Evolutionary conservation across 495 filamentous ascomycete genomes (phyloP), one percentile per base, ranked within the genome.

Genomic region (Hypoxylon lenormandii): DNA sequence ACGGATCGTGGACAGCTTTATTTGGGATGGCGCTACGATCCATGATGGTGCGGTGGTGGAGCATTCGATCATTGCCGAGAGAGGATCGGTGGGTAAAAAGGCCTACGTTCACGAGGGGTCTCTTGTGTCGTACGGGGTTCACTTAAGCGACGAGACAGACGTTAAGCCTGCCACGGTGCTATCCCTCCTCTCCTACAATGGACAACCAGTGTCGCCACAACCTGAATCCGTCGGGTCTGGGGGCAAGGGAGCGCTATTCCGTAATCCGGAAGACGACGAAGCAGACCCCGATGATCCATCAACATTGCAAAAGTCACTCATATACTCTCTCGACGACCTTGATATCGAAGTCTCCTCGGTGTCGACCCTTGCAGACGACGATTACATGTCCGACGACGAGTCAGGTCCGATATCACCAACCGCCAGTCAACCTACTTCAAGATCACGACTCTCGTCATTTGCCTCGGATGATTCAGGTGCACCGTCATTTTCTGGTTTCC

Each of bases 21-120:
- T 99, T 66, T 99, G 96, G 95, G 92, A 97, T 65, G 83, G 89
- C 69, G 88, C 87, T 3, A 82, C 85, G 3, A 87, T 99, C 69
- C 88, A 85, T 0, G 92, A 97, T 74, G 87, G 86, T 5, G 82
- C 88, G 8, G 83, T 82, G n/a, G 79, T 97, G 13, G 79, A 84
- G 11, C 86, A 86, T 57, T 90, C 93, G 6, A 88, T 99, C 28
- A 80, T 98, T 56, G 95, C 92, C 4, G 85, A 86, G 71, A 84
- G 83, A 13, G 90, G 82, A 10, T 82, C 84, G 0, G 76, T 99
- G 16, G 92, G 94, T 4, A 90, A 88, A 68, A 81, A 84, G 42
- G 91, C 88, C 70, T 84, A 74, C 1, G 76, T 97, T 48, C 84
- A 88, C 28, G 76, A 85, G 5, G 95, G 93, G 15, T 87, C 90